Evolutionary conservation across 805 yeast genomes (phyloP), one percentile per base, ranked within the genome.

Genomic region (Kluyveromyces siamensis): DNA sequence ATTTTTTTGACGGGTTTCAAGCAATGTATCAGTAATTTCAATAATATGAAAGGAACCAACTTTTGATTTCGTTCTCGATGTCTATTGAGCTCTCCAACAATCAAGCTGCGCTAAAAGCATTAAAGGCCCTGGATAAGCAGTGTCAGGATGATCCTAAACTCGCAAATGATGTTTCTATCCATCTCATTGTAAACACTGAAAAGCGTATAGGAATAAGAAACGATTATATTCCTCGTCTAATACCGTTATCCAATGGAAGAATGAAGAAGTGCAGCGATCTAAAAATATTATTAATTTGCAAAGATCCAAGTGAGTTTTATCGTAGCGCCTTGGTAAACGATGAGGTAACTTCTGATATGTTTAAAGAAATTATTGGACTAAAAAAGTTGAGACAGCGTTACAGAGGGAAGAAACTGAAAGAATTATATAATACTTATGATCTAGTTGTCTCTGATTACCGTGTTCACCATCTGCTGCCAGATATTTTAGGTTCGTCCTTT

Each of bases 381-480:
- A 79, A 77, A 52, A 81, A 76, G 54, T 62, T 83, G 48, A 79
- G 75, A 57, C 65, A 74, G 21, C 61, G 77, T 18, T 62, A 53
- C 42, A 75, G 72, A 52, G 68, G 73, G 2, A 73, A 72, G 45
- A 69, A 74, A 21, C 59, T 78, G 35, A 72, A 70, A 44, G 76
- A 73, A 44, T 55, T 81, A 1, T 79, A 69, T 55, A 74, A 76
- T 49, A 86, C 83, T 38, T 80, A 74, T 59, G 95, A 87, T 57
- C 56, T 83, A 27, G 72, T 87, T 2, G 69, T 87, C 9, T 81
- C 83, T 5, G 95, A 87, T 63, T 77, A 81, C 46, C 69, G 93
- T 52, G 74, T 86, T 1, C 81, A 80, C 56, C 78, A 77, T 52
- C 65, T 80, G 19, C 63, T 86, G 27, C 85, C 86, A 0, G 67